These are phyloP conservation scores for Neolentinus lepideus DNA, from an alignment of 1,284 basidiomycete species.

Conservation along the genomic window DNA sequence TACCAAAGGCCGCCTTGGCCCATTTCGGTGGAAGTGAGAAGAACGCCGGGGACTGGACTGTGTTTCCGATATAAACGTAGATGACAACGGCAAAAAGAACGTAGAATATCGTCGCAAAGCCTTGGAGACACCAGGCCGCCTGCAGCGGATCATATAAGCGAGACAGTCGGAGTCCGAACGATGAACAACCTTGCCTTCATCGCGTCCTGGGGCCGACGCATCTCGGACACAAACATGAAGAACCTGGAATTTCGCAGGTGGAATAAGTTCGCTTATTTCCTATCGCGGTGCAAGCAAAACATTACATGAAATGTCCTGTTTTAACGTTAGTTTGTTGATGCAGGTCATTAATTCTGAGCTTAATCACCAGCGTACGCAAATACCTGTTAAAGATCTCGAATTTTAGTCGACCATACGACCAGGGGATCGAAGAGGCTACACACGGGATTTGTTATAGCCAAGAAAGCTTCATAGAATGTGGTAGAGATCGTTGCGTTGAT, in stretches of 20 bases:
- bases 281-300: background rate
- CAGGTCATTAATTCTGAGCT: background rate
- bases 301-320: conserved; percentile 47
- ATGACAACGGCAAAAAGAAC: conserved; percentile 42
- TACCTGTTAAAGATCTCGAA: conserved; percentile 23
- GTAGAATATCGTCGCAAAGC: conserved; percentile 43
- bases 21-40: conserved; percentile 41
- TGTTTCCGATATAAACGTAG: conserved; percentile 52
- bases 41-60: conserved; percentile 47
- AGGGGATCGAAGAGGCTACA: conserved; percentile 5
- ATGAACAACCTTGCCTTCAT: conserved; percentile 34
- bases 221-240: conserved; percentile 51
- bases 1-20: conserved; percentile 41
- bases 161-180: background rate
- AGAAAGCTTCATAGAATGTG: conserved; percentile 42
- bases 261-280: background rate
- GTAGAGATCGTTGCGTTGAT: conserved; percentile 31
- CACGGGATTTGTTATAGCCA: conserved; percentile 48
- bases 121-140: conserved; percentile 48
- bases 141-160: conserved; percentile 9
- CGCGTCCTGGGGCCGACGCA: conserved; percentile 41
- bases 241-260: conserved; percentile 27
- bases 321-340: conserved; percentile 1
- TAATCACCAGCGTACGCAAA: conserved; percentile 44
- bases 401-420: background rate